These are phyloP conservation scores for Infundibulicybe gibba DNA, from an alignment of 768 basidiomycete genomes.

Conservation along the genomic window DNA sequence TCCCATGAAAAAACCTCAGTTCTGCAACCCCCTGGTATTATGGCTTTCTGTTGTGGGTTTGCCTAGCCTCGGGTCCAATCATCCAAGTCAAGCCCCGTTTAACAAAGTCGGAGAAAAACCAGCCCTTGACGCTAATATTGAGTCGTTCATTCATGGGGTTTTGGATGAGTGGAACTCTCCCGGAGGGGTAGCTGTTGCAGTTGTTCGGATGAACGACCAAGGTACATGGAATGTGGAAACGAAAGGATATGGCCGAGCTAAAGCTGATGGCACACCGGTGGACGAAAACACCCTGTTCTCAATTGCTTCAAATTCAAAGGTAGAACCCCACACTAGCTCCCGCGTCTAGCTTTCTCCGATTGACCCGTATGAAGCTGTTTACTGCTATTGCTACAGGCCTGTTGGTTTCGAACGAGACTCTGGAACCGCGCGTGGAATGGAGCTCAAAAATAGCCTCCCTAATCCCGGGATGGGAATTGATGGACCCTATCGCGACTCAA, in stretches of 20 bases:
- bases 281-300: background rate
- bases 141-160: background rate
- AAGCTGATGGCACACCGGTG: constrained; percentile 5
- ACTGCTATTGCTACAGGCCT: constrained; percentile 19
- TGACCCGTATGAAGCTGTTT: constrained; percentile 14
- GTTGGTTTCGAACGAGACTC: constrained; percentile 18
- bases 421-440: constrained; percentile 16
- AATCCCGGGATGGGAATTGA: constrained; percentile 19
- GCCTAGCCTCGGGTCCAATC: no score
- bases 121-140: background rate
- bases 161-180: background rate
- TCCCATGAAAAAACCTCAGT: no score
- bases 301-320: background rate
- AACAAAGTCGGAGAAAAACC: no score
- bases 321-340: background rate
- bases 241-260: constrained; percentile 5
- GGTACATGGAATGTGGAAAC: constrained; percentile 2
- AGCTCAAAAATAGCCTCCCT: constrained; percentile 17
- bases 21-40: no score
- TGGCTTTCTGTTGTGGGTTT: no score
- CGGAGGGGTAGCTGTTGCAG: background rate
- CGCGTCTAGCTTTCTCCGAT: background rate
- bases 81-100: no score
- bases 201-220: background rate
- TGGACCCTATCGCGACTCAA: constrained; percentile 16